Conservation (phyloP, 2,329 filamentous ascomycete species). For the Ophiostoma novo-ulmi region DNA sequence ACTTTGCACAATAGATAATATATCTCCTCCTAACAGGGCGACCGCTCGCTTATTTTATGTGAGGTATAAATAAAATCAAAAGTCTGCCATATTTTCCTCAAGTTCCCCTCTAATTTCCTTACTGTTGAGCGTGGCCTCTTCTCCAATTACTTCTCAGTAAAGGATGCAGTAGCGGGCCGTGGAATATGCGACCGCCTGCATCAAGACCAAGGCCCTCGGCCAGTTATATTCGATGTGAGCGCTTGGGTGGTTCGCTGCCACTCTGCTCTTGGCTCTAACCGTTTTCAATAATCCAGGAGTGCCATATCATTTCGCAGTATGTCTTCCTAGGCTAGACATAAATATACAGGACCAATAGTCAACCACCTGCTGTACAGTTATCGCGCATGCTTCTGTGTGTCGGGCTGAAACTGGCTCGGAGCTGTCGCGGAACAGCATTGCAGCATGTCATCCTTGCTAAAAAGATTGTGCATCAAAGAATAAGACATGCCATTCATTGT, state of each 20-base stretch:
- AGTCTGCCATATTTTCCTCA: neutral
- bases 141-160: neutral
- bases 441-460: neutral
- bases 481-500: neutral
- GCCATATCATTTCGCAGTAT: too few species aligned
- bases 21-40: conserved; percentile 14
- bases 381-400: neutral
- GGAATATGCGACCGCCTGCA: conserved; percentile 27
- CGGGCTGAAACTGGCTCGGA: neutral
- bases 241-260: neutral
- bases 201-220: conserved; percentile 16
- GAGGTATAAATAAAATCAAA: too few species aligned
- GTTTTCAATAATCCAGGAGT: neutral
- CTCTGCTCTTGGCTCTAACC: neutral
- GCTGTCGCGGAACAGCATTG: neutral
- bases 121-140: neutral
- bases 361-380: neutral
- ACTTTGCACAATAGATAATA: neutral
- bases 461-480: neutral
- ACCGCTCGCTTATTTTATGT: neutral
- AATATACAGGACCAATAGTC: neutral
- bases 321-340: neutral
- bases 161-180: conserved; percentile 24
- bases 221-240: conserved; percentile 16
- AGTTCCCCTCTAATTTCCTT: neutral